Evolutionary conservation across 768 basidiomycete genomes (phyloP).

Genomic region (Boletus edulis): DNA sequence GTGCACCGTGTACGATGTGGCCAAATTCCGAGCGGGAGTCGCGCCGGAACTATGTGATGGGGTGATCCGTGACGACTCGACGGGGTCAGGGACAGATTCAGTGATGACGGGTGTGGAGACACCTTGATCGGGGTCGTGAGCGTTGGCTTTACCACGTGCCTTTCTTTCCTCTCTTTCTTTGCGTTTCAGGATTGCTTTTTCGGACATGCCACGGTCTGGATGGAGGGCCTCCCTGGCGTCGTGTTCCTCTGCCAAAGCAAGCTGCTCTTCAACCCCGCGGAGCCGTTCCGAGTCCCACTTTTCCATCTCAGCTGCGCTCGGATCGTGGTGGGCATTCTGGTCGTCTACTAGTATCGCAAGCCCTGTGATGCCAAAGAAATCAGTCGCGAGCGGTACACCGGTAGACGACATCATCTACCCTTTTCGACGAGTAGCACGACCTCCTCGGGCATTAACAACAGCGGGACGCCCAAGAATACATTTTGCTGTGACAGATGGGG

Average conservation of each 20-base stretch:
- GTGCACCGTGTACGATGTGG: slow-evolving; percentile 48
- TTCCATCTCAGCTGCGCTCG: slow-evolving; percentile 45
- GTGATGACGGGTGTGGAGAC: not conserved
- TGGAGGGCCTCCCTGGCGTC: slow-evolving; percentile 43
- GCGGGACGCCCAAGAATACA: slow-evolving; percentile 90
- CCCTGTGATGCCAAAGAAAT: slow-evolving; percentile 42
- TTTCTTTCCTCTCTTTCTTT: slow-evolving; percentile 59
- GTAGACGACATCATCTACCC: slow-evolving; percentile 40
- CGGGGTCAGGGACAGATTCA: not conserved
- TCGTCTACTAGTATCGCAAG: slow-evolving; percentile 80
- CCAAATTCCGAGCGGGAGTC: slow-evolving; percentile 8
- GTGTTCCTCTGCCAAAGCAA: slow-evolving; percentile 48
- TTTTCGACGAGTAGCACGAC: slow-evolving; percentile 83
- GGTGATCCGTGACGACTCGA: not conserved
- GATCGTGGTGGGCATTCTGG: slow-evolving; percentile 50
- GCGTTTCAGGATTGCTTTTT: slow-evolving; percentile 69
- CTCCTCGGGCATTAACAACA: slow-evolving; percentile 88
- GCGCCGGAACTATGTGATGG: not conserved
- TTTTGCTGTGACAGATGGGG: slow-evolving; percentile 97
- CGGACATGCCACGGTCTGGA: slow-evolving; percentile 45
- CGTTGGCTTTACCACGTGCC: slow-evolving; percentile 12
- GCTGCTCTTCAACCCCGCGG: slow-evolving; percentile 46
- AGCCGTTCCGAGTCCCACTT: slow-evolving; percentile 53
- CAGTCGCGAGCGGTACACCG: not conserved
- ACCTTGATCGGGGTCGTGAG: slow-evolving; percentile 11